Percentiles rank a stretch among this genome's conserved stretches.
Evolutionary conservation across 169 alveolate species (phyloP).

Genomic region (Neospora caninum): DNA sequence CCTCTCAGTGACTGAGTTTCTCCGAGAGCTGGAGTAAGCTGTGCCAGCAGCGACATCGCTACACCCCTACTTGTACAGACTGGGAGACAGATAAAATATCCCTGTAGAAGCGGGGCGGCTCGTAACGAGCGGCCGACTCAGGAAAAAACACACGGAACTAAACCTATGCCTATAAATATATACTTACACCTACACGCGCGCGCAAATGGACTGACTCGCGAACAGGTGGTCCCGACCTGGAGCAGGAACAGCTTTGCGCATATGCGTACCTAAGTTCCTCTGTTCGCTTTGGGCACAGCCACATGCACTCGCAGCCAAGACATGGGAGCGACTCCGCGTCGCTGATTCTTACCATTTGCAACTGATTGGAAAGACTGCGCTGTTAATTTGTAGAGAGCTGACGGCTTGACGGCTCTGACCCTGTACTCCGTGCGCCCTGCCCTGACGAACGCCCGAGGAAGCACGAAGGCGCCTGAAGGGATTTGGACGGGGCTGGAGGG

Average conservation of each 20-base stretch:
- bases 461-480: constrained; percentile 44
- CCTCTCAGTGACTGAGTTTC: not conserved
- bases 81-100: too few species aligned
- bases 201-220: too few species aligned
- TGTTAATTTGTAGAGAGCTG: constrained; percentile 52
- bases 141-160: not conserved
- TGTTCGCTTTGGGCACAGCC: too few species aligned
- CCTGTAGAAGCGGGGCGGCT: too few species aligned
- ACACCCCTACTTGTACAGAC: too few species aligned
- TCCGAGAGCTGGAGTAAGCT: not conserved
- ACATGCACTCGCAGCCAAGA: too few species aligned
- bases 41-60: too few species aligned
- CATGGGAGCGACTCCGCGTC: not conserved
- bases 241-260: too few species aligned
- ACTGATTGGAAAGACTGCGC: constrained; percentile 53
- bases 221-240: too few species aligned
- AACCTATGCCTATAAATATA: not conserved
- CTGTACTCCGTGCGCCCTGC: constrained; percentile 44
- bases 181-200: not conserved
- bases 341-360: constrained; percentile 33
- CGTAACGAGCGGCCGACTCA: not conserved
- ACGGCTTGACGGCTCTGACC: constrained; percentile 50
- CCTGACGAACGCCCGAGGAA: constrained; percentile 50
- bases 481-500: not conserved
- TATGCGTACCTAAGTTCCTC: too few species aligned